Evolutionary conservation across 2,329 filamentous ascomycete species (phyloP), one percentile per base, ranked within the genome.

Genomic region (Endoconidiophora polonica): DNA sequence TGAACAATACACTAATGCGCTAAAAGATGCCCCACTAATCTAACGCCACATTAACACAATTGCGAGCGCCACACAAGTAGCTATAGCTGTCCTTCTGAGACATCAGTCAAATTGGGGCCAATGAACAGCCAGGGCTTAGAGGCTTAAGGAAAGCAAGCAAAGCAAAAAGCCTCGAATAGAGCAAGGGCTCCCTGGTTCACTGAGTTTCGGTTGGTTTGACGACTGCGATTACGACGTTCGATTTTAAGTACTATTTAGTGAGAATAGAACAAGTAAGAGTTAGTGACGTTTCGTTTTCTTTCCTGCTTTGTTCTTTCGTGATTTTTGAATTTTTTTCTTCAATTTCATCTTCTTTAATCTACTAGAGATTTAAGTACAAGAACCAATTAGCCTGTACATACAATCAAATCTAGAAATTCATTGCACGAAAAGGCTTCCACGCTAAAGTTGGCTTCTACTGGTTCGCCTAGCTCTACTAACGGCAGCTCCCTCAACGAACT

Each of bases 11-110:
- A 18, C 16, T 18, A 18, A 33, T 33, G 44, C 33, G 44, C 44
- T 23, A 46, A 18, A 20, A 20, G 9, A 6, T 12, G n/a, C 29
- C 36, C n/a, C 44, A 18, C 9, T 18, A 10, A 20, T n/a, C 16
- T 22, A 3, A 20, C 44, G 44, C 44, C 44, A 46, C 44, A 46
- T 1, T 3, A 10, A 10, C 29, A 5, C 29, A 33, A 33, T 18
- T n/a, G 22, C 10, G 33, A 23, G 16, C 44, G 44, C 44, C 44
- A 46, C 44, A 46, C 18, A 14, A 20, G 37, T 33, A 46, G 44
- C 44, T 46, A 46, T 46, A 46, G 44, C 36, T 46, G 44, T 46
- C 44, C 44, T 46, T 46, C 44, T 46, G 16, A 33, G 44, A 46
- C 16, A 33, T 12, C 9, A 10, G 29, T 2, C 7, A 29, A 29